These are phyloP conservation scores for Sugiyamaella chiloensis DNA, from an alignment of 805 yeast genomes.

Conservation along the genomic window DNA sequence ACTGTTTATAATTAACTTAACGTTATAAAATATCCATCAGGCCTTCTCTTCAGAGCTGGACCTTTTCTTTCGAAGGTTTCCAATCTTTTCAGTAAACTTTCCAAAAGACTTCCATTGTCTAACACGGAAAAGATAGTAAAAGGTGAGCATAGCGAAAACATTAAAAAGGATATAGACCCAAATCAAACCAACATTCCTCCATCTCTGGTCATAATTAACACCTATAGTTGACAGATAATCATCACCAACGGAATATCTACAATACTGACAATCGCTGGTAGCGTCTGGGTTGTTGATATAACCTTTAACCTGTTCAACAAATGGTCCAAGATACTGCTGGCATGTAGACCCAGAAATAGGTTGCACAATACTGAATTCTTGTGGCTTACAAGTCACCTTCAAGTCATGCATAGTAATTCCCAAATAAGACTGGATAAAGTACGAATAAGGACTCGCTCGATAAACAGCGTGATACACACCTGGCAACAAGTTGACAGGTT, in stretches of 20 bases:
- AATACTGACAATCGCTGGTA: constrained; percentile 41
- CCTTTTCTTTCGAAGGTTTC: too few relatives aligned
- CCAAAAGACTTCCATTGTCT: too few relatives aligned
- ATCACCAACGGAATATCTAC: constrained; percentile 40
- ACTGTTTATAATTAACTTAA: too few relatives aligned
- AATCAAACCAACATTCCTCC: constrained; percentile 67
- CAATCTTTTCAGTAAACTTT: too few relatives aligned
- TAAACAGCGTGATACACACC: constrained; percentile 86
- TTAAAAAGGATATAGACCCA: constrained; percentile 58
- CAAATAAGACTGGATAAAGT: constrained; percentile 58
- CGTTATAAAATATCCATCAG: too few relatives aligned
- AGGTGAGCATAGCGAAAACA: constrained; percentile 33
- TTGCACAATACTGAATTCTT: constrained; percentile 48
- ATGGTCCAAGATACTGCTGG: constrained; percentile 48
- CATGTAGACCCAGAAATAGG: constrained; percentile 68
- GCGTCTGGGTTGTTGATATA: constrained; percentile 54
- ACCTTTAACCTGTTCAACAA: constrained; percentile 48
- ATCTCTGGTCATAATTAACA: constrained; percentile 46
- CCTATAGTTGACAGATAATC: constrained; percentile 43
- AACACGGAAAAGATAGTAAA: constrained; percentile 34
- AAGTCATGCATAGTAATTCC: constrained; percentile 48
- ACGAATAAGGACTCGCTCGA: constrained; percentile 67
- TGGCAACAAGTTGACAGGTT: constrained; percentile 57
- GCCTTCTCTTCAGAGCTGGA: too few relatives aligned
- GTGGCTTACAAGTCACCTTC: constrained; percentile 45